Evolutionary conservation across 1,284 basidiomycete genomes (phyloP), one percentile per base, ranked within the genome.

Genomic region (Phaffia rhodozyma): DNA sequence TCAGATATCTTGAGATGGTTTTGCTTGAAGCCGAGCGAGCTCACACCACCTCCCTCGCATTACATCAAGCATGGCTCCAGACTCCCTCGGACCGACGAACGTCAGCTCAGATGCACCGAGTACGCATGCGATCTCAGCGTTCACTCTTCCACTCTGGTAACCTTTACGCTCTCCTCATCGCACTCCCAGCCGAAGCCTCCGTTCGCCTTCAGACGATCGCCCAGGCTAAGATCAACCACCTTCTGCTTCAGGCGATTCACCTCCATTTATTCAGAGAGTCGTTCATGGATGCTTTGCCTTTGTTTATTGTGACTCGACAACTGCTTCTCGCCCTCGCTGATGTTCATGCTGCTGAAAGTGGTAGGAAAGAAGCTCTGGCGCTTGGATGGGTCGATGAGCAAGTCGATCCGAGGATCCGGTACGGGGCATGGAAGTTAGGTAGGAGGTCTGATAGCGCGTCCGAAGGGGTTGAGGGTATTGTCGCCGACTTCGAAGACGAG

Each of bases 21-120:
- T 80, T 96, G 13, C 86, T 92, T 71, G 89, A 92, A 72, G 83
- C 90, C 6, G 92, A 97, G 75, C 84, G 92, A 57, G 87, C 90
- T n/a, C 91, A 91, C 84, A 85, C 89, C 0, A 85, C 89, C 75
- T 85, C 90, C 11, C 89, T 92, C 75, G 89, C 91, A 68, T 81
- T 93, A 51, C 79, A 81, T 61, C 62, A 58, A 21, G 48, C 56
- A 13, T 58, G 59, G 38, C 56, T 63, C 3, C 50, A 56, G 20
- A 23, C 55, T 5, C 55, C 62, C 3, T 27, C 32, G 18, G 69
- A 11, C 52, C 61, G 30, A 58, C 68, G 57, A 6, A 53, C 25
- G 48, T 43, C 56, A 29, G 32, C 57, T 20, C 30, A 43, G 23
- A 32, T 58, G n/a, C 55, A 66, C 2, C 75, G 80, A 61, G 78